phyloP scores from a whole-genome alignment of 1,139 yeast genomes.

The Lodderomyces theae region DNA sequence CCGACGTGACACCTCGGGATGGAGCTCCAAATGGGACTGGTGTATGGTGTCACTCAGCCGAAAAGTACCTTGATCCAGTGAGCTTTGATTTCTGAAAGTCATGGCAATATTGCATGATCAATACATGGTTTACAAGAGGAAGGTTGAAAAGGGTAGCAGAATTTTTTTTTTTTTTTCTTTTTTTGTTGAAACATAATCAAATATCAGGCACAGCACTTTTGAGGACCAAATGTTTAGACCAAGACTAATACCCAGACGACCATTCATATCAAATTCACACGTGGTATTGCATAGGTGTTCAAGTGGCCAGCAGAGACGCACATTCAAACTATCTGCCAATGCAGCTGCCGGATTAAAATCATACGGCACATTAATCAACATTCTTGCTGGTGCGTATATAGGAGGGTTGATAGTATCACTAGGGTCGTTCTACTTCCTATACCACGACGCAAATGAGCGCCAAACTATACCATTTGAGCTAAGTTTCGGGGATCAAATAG shows the following conservation, averaged over 20 bases:
- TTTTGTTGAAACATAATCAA: too few species aligned
- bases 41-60: slow-evolving; percentile 1
- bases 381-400: slow-evolving; percentile 43
- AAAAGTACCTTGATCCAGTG: slow-evolving; percentile 5
- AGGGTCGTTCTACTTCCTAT: slow-evolving; percentile 40
- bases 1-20: slow-evolving; percentile 1
- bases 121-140: background rate
- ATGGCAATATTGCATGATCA: background rate
- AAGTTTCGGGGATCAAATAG: slow-evolving; percentile 30
- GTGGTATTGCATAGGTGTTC: background rate
- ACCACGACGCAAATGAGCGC: slow-evolving; percentile 39
- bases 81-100: slow-evolving; percentile 1
- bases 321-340: slow-evolving; percentile 5
- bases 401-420: slow-evolving; percentile 41
- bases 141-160: background rate
- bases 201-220: too few species aligned
- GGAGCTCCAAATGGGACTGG: slow-evolving; percentile 2
- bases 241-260: slow-evolving; percentile 1
- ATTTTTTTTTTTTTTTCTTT: too few species aligned
- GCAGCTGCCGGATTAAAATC: slow-evolving; percentile 3
- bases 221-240: slow-evolving; percentile 7
- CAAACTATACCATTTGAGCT: slow-evolving; percentile 45
- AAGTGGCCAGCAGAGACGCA: slow-evolving; percentile 3
- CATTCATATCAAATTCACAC: background rate
- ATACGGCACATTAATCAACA: slow-evolving; percentile 18